A percentile compares a stretch with the other conserved stretches of the same genome.
phyloP scores from a whole-genome alignment of 108 stramenopile genomes.

The Nitzschia palea region DNA sequence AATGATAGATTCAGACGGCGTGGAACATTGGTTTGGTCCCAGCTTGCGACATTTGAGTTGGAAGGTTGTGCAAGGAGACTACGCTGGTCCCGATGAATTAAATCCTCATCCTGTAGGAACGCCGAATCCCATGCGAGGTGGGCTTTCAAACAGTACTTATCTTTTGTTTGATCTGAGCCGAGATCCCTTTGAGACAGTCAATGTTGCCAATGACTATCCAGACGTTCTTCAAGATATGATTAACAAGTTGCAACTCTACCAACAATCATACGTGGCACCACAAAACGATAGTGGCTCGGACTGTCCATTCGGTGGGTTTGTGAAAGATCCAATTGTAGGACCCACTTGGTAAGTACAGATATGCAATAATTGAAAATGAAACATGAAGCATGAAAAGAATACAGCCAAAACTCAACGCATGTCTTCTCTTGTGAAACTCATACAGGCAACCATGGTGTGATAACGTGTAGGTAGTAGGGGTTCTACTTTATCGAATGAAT shows the following conservation, averaged over 20 bases:
- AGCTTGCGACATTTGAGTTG: constrained; percentile 35
- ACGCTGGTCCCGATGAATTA: constrained; percentile 29
- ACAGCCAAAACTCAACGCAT: neutral
- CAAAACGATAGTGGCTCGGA: constrained; percentile 5
- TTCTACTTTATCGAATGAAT: constrained; percentile 76
- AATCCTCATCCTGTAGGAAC: constrained; percentile 10
- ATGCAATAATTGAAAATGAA: neutral
- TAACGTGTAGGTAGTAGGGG: neutral
- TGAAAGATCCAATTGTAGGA: constrained; percentile 4
- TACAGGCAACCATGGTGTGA: constrained; percentile 14
- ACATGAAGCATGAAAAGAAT: neutral
- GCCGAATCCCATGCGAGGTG: constrained; percentile 8
- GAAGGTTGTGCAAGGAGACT: constrained; percentile 40
- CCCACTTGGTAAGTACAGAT: constrained; percentile 14
- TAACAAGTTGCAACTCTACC: constrained; percentile 22
- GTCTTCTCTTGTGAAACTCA: neutral
- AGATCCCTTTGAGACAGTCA: constrained; percentile 25
- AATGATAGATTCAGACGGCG: neutral
- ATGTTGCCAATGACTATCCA: constrained; percentile 19
- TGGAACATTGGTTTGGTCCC: constrained; percentile 37
- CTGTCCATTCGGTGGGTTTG: constrained; percentile 20
- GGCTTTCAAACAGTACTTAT: constrained; percentile 10
- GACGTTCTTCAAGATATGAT: constrained; percentile 19
- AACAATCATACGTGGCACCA: constrained; percentile 27
- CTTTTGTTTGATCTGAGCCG: constrained; percentile 31